These are phyloP conservation scores for Malus sieversii DNA, from an alignment of 306 rosid genomes.

Conservation along the genomic window DNA sequence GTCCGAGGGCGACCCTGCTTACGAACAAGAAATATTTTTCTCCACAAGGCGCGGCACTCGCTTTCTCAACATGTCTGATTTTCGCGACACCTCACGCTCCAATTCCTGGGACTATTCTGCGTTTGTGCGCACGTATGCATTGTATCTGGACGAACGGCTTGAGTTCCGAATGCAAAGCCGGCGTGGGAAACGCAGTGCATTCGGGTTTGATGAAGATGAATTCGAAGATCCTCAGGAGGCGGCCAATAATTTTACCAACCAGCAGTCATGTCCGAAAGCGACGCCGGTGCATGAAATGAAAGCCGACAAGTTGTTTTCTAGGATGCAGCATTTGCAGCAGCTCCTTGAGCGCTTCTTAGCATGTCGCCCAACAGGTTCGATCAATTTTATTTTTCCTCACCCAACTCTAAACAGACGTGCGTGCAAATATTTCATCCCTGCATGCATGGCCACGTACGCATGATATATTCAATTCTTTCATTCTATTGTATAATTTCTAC, in stretches of 20 bases:
- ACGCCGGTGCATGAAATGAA: constrained; percentile 62
- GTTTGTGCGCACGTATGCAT: constrained; percentile 64
- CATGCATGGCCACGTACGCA: neutral
- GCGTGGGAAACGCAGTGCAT: constrained; percentile 50
- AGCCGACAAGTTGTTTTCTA: constrained; percentile 52
- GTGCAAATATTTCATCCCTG: neutral
- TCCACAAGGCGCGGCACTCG: constrained; percentile 87
- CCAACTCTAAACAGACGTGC: neutral
- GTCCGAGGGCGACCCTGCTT: constrained; percentile 85
- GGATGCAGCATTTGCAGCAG: constrained; percentile 71
- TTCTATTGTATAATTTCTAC: neutral
- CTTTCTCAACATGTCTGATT: constrained; percentile 84
- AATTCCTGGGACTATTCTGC: constrained; percentile 79
- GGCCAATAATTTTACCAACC: neutral
- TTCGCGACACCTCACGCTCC: constrained; percentile 41
- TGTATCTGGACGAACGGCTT: constrained; percentile 77
- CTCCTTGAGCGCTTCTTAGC: constrained; percentile 82
- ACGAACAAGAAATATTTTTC: constrained; percentile 89
- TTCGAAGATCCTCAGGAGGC: constrained; percentile 15
- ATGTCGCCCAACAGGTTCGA: constrained; percentile 84
- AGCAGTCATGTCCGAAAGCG: constrained; percentile 21
- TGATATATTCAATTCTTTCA: neutral
- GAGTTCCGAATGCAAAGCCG: constrained; percentile 87
- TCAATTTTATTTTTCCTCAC: neutral
- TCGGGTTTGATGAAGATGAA: constrained; percentile 44